phyloP scores from a whole-genome alignment of 306 rosid species.

The Benincasa hispida region DNA sequence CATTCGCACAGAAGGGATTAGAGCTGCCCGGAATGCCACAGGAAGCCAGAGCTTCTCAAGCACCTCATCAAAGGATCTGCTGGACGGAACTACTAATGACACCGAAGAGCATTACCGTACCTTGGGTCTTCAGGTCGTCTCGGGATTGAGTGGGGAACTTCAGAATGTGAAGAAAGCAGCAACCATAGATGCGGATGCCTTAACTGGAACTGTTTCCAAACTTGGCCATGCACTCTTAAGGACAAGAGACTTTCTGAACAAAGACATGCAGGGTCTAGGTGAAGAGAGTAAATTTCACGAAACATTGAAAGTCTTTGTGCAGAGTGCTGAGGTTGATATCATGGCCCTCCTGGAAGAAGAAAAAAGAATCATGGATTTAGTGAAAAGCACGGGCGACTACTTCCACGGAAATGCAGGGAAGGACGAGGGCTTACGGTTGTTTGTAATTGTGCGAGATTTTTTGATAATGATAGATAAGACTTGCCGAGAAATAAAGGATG shows the following conservation, averaged over 20 bases:
- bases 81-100: constrained; percentile 29
- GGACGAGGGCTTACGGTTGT: constrained; percentile 83
- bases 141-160: constrained; percentile 54
- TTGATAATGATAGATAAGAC: constrained; percentile 70
- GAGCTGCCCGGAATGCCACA: constrained; percentile 50
- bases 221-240: constrained; percentile 48
- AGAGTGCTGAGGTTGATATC: constrained; percentile 56
- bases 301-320: constrained; percentile 45
- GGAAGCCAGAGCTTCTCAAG: constrained; percentile 51
- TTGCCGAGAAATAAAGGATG: constrained; percentile 52
- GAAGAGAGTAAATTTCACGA: constrained; percentile 36
- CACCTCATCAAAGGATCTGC: constrained; percentile 46
- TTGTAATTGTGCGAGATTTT: constrained; percentile 65
- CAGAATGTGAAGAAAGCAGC: constrained; percentile 85
- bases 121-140: constrained; percentile 69
- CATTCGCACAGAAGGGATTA: constrained; percentile 78
- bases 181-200: constrained; percentile 56
- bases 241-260: constrained; percentile 40
- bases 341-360: constrained; percentile 47
- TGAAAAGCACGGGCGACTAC: constrained; percentile 85
- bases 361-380: constrained; percentile 68
- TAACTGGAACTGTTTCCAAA: constrained; percentile 66
- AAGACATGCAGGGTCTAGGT: constrained; percentile 23
- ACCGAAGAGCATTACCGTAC: constrained; percentile 48
- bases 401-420: constrained; percentile 83